phyloP scores from a whole-genome alignment of 2,329 filamentous ascomycete genomes.

The Alternaria novae-zelandiae region DNA sequence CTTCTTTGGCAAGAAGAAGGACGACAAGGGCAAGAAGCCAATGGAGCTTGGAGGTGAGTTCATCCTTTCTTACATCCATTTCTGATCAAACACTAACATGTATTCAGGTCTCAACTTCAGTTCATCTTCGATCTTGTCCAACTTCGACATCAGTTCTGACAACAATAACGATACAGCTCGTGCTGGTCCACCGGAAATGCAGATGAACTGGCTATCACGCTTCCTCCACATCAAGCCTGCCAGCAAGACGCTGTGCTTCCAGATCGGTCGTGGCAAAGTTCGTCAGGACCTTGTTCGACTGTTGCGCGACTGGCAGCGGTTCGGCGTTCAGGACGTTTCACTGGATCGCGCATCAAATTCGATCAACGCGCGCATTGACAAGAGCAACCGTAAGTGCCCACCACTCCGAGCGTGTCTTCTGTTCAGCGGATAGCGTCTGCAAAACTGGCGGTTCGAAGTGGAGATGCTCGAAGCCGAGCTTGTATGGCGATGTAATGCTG shows the following conservation, averaged over 20 bases:
- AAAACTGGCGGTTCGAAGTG: slow-evolving; percentile 23
- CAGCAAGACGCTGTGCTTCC: slow-evolving; percentile 75
- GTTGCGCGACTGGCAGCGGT: slow-evolving; percentile 78
- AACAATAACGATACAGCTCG: slow-evolving; percentile 48
- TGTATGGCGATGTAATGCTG: slow-evolving; percentile 27
- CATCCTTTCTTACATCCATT: accelerated
- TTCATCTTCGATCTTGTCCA: slow-evolving; percentile 39
- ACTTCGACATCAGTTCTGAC: slow-evolving; percentile 44
- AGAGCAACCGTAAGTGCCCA: slow-evolving; percentile 74
- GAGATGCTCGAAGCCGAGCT: slow-evolving; percentile 20
- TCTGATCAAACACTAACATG: slow-evolving; percentile 23
- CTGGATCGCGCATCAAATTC: slow-evolving; percentile 81
- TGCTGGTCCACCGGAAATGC: slow-evolving; percentile 54
- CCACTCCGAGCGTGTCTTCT: slow-evolving; percentile 12
- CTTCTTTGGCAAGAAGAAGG: slow-evolving; percentile 59
- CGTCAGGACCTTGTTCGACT: slow-evolving; percentile 78
- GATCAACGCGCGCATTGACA: slow-evolving; percentile 78
- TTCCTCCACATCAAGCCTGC: slow-evolving; percentile 90
- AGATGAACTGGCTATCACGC: slow-evolving; percentile 80
- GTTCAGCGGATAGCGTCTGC: slow-evolving; percentile 23
- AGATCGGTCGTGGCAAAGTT: slow-evolving; percentile 72
- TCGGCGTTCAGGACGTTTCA: slow-evolving; percentile 80
- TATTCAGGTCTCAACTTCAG: slow-evolving; percentile 32
- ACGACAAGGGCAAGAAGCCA: slow-evolving; percentile 44
- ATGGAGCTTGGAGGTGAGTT: slow-evolving; percentile 49